phyloP scores from a whole-genome alignment of 192 early-diverging fungal genomes.

The Pilaira anomala region DNA sequence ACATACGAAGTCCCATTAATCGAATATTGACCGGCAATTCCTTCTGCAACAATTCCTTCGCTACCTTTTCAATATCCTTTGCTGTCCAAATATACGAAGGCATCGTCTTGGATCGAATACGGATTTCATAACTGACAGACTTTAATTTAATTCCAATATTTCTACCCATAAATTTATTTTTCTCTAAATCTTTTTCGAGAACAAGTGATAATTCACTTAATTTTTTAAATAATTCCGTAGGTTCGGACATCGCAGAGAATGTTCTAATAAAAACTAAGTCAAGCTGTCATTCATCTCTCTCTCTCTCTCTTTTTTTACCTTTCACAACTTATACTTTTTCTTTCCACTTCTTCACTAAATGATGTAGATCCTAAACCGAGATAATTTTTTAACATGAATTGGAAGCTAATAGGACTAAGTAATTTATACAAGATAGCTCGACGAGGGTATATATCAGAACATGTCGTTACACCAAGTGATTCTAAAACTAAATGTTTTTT shows the following conservation, averaged over 20 bases:
- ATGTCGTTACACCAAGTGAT: conserved; percentile 50
- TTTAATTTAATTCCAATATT: conserved; percentile 48
- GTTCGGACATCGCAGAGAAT: conserved; percentile 39
- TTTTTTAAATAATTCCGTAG: conserved; percentile 36
- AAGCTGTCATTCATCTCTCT: not conserved
- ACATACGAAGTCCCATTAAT: conserved; percentile 46
- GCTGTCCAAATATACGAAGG: conserved; percentile 25
- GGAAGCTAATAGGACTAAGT: conserved; percentile 42
- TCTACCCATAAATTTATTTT: conserved; percentile 35
- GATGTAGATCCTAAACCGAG: conserved; percentile 47
- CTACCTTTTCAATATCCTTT: conserved; percentile 32
- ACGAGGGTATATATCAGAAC: conserved; percentile 43
- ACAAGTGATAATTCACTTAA: conserved; percentile 40
- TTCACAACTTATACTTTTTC: conserved; percentile 54
- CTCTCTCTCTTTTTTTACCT: conserved; percentile 27
- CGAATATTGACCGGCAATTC: conserved; percentile 51
- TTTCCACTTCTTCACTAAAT: conserved; percentile 30
- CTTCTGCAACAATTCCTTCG: conserved; percentile 37
- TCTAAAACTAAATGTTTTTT: conserved; percentile 45
- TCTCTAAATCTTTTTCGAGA: conserved; percentile 42
- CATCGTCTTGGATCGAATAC: conserved; percentile 42
- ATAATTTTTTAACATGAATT: conserved; percentile 42
- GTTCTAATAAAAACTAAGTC: too few relatives aligned
- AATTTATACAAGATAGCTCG: conserved; percentile 45
- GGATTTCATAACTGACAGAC: conserved; percentile 38